Percentiles rank a stretch among this genome's conserved stretches.
phyloP scores from a whole-genome alignment of 2,329 filamentous ascomycete species.

The Colletotrichum lupini region DNA sequence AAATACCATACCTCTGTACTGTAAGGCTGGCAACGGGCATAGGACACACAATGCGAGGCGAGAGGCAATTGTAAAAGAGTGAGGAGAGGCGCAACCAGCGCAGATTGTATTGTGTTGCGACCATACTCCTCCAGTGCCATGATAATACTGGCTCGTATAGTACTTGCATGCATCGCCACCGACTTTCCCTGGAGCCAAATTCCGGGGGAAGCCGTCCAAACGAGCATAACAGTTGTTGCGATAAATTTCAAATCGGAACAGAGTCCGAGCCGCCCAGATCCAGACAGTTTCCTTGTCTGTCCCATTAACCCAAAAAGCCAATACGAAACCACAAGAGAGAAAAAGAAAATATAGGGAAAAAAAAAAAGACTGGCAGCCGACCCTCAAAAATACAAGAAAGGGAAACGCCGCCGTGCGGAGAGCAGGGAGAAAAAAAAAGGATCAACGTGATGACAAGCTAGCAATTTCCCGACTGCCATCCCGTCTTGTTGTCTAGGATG shows the following conservation, averaged over 20 bases:
- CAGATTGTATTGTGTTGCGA: neutral
- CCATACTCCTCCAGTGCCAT: neutral
- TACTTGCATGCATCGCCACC: neutral
- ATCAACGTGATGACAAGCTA: neutral
- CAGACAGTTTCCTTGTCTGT: slow-evolving; percentile 2
- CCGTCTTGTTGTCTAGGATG: neutral
- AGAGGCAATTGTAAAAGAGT: neutral
- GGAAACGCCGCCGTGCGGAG: slow-evolving; percentile 10
- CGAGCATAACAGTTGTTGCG: slow-evolving; percentile 6
- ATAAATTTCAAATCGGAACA: slow-evolving; percentile 30
- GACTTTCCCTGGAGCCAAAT: neutral
- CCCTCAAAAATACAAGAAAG: slow-evolving; percentile 12
- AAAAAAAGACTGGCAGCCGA: neutral
- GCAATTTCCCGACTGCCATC: neutral
- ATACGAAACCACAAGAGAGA: neutral
- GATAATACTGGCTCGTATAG: neutral
- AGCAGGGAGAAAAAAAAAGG: neutral
- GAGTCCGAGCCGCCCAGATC: slow-evolving; percentile 29
- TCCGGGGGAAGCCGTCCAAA: neutral
- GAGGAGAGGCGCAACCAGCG: neutral
- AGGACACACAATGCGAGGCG: neutral
- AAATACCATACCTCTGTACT: neutral
- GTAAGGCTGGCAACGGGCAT: neutral
- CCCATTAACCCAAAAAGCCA: slow-evolving; percentile 10
- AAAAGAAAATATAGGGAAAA: neutral